These are phyloP conservation scores for Penicillium argentinense DNA, from an alignment of 495 filamentous ascomycete species.

Conservation along the genomic window DNA sequence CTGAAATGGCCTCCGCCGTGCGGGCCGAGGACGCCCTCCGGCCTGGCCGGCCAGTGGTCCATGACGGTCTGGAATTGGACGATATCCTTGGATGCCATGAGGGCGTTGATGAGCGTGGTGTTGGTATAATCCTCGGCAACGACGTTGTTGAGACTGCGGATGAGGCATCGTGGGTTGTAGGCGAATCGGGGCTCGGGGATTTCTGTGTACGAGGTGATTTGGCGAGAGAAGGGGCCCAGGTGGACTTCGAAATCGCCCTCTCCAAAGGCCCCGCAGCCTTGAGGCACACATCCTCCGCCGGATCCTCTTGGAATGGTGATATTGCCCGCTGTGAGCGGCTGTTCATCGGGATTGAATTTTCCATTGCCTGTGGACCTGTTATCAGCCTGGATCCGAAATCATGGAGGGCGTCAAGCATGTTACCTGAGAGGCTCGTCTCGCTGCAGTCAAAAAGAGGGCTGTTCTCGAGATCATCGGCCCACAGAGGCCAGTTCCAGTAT, in stretches of 20 bases:
- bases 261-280: conserved; percentile 55
- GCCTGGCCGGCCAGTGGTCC: conserved; percentile 22
- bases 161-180: conserved; percentile 63
- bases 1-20: conserved; percentile 33
- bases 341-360: conserved; percentile 32
- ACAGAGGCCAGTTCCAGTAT: conserved; percentile 55
- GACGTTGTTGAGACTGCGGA: conserved; percentile 56
- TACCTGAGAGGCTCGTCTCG: conserved; percentile 37
- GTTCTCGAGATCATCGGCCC: conserved; percentile 29
- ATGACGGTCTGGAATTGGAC: conserved; percentile 23
- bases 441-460: conserved; percentile 50
- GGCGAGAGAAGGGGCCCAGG: conserved; percentile 47
- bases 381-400: too few species aligned
- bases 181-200: conserved; percentile 30
- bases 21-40: conserved; percentile 14
- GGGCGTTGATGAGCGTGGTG: conserved; percentile 8
- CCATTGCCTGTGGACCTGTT: too few species aligned
- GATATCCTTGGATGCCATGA: conserved; percentile 17
- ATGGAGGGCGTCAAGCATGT: too few species aligned
- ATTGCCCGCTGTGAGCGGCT: conserved; percentile 12
- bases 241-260: conserved; percentile 42
- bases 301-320: conserved; percentile 42
- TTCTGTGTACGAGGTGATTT: conserved; percentile 8
- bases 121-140: conserved; percentile 24
- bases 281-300: conserved; percentile 62